Base-by-base conservation (phyloP, 2,329 filamentous ascomycete species). In the Paramyrothecium sp. region DNA sequence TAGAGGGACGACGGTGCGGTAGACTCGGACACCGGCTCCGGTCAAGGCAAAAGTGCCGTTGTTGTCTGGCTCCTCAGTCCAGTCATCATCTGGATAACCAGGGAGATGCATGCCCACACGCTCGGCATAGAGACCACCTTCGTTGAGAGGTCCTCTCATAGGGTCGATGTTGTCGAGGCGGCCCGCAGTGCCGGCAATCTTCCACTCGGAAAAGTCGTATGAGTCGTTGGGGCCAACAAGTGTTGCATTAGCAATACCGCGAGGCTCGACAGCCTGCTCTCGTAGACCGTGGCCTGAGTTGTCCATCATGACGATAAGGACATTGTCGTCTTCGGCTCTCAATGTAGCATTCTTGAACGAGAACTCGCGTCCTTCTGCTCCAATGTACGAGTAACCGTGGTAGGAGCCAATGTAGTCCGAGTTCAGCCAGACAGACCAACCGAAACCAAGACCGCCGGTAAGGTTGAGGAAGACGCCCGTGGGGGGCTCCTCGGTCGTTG, bases 281-380 rank as follows among this genome's bases (percentile, higher is more conserved):
- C 78, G 79, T 23, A 83, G 75, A 53, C 86, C 84, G 63, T 87
- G 82, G 11, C 85, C 85, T 19, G 81, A 84, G 69, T 87, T 79
- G 63, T 88, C 82, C 68, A 85, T 81, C 22, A 86, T 72, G 3
- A 86, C 70, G n/a, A 85, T 76, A 7, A 86, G 72, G 2, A 81
- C 67, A 56, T 84, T 83, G 0, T 75, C 61, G 1, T 62, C 66
- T 1, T 73, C 70, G 1, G 69, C 61, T 44, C 71, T 68, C 0
- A 84, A 61, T 2, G 77, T 80, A 3, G 74, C 75, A 51, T 82
- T 81, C 47, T 72, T 66, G 65, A 87, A 85, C 0, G 78, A 77
- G 20, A 87, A 73, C 0, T 76, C 74, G 3, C 72, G 63, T 2
- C 71, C 73, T 3, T 73, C 71, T 3, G 67, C 62, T 1, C 69